These are phyloP conservation scores for Talaromyces sp. DNA, from an alignment of 2,329 filamentous ascomycete genomes.

Conservation along the genomic window DNA sequence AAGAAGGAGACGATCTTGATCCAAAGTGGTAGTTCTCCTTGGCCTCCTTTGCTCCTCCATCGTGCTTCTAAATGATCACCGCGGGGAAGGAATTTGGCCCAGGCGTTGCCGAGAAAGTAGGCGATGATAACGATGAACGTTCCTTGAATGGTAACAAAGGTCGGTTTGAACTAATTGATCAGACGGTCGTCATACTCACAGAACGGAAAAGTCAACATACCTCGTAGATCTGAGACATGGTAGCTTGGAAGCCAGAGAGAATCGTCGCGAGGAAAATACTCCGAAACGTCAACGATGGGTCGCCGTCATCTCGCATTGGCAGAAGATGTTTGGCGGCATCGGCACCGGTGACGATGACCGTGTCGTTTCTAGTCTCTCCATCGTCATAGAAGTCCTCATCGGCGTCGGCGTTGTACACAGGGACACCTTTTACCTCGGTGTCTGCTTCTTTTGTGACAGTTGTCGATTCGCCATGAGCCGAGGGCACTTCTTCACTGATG, in stretches of 20 bases:
- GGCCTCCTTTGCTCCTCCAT: slow-evolving; percentile 45
- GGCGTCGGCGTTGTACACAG: slow-evolving; percentile 21
- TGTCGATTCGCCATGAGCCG: not conserved
- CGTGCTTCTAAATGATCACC: slow-evolving; percentile 50
- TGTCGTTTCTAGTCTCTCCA: slow-evolving; percentile 42
- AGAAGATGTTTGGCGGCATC: slow-evolving; percentile 52
- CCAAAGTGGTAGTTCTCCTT: slow-evolving; percentile 43
- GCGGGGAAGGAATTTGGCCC: slow-evolving; percentile 49
- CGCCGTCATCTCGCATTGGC: slow-evolving; percentile 53
- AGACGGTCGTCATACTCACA: not conserved
- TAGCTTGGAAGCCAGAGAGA: slow-evolving; percentile 53
- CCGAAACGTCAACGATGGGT: slow-evolving; percentile 53
- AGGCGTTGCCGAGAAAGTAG: slow-evolving; percentile 54
- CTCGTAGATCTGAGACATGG: slow-evolving; percentile 56
- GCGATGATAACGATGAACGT: slow-evolving; percentile 58
- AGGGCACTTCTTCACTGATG: not conserved
- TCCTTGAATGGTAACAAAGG: slow-evolving; percentile 46
- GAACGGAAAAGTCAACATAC: slow-evolving; percentile 31
- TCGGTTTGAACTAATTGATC: slow-evolving; percentile 52
- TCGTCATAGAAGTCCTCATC: slow-evolving; percentile 27
- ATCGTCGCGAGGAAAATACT: slow-evolving; percentile 50
- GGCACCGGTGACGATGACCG: slow-evolving; percentile 51
- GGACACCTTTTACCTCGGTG: not conserved
- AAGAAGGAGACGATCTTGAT: slow-evolving; percentile 46
- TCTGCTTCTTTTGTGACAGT: slow-evolving; percentile 6